Base-by-base conservation (phyloP, 495 filamentous ascomycete species). In the Patellaria atrata region DNA sequence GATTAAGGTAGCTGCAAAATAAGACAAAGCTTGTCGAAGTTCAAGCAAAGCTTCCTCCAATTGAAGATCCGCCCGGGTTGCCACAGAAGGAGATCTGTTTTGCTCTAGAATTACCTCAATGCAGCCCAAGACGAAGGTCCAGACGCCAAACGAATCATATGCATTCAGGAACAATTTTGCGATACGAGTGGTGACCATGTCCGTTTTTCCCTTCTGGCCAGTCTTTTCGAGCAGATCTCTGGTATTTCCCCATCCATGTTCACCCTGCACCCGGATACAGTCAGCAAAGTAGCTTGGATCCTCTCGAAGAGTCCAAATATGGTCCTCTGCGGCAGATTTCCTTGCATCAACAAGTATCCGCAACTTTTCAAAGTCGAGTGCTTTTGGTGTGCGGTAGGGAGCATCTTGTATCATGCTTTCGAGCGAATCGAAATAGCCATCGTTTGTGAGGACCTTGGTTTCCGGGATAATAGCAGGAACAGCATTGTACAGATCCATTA, bases 201-300 rank as follows among this genome's bases (percentile, higher is more conserved):
- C n/a, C n/a, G n/a, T n/a, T n/a, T n/a, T n/a, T n/a, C n/a, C n/a
- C 1, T 26, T 5, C 1, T 53, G 40, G 3, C 54, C 53, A 20
- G 43, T 23, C 0, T 13, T 33, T 33, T 63, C 60, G 2, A 35
- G 41, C 2, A 67, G n/a, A n/a, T n/a, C n/a, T n/a, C n/a, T n/a
- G n/a, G n/a, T 2, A 9, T 46, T 19, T 25, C 64, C 59, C 7
- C 45, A 28, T 8, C 55, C 41, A 43, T 70, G 65, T 13, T 69
- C 65, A 14, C 37, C 42, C 5, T 31, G 38, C 0, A 64, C 52
- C 5, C 29, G 34, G 1, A 68, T 5, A 7, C 37, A 18, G 9
- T 53, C 47, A 2, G 39, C 43, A 27, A 73, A 70, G 35, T 69
- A 75, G 5, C 28, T 47, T 0, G 71, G 66, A 40, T 73, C 65